These are phyloP conservation scores for Pulveroboletus sp. DNA, from an alignment of 768 basidiomycete genomes.

Conservation along the genomic window DNA sequence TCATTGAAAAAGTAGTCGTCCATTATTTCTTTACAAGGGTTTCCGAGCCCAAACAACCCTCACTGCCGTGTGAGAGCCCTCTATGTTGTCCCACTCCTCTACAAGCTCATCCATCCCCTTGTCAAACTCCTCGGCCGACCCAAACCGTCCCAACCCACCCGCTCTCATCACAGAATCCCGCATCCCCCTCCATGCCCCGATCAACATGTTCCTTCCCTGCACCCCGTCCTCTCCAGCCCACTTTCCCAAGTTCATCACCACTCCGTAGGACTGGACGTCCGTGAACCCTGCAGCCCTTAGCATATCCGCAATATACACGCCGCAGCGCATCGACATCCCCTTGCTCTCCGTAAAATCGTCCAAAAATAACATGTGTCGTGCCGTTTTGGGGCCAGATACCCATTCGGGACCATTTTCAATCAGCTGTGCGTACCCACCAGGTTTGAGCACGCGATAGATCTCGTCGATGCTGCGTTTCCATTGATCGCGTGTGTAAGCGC, in stretches of 20 bases:
- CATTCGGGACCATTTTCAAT: conserved; percentile 12
- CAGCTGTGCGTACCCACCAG: conserved; percentile 29
- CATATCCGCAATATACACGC: conserved; percentile 1
- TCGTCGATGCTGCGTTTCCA: conserved; percentile 23
- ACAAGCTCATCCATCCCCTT: background rate
- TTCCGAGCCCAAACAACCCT: conserved; percentile 5
- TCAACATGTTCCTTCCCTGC: background rate
- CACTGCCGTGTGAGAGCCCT: conserved; percentile 5
- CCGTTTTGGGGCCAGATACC: background rate
- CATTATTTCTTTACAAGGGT: too few relatives aligned
- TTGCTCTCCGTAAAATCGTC: background rate
- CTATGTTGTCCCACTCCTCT: conserved; percentile 1
- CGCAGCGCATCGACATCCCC: too few relatives aligned
- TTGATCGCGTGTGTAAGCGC: conserved; percentile 18
- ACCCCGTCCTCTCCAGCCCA: conserved; percentile 4
- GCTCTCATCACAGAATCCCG: background rate
- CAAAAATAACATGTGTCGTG: too few relatives aligned
- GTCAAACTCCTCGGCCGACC: background rate
- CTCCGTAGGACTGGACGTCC: background rate
- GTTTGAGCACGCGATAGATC: conserved; percentile 21
- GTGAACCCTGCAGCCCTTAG: background rate
- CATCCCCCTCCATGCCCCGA: background rate
- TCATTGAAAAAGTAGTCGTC: too few relatives aligned
- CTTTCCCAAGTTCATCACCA: background rate
- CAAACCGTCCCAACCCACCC: background rate